phyloP scores from a whole-genome alignment of 495 filamentous ascomycete species.

The Lasiosphaeria hispida region DNA sequence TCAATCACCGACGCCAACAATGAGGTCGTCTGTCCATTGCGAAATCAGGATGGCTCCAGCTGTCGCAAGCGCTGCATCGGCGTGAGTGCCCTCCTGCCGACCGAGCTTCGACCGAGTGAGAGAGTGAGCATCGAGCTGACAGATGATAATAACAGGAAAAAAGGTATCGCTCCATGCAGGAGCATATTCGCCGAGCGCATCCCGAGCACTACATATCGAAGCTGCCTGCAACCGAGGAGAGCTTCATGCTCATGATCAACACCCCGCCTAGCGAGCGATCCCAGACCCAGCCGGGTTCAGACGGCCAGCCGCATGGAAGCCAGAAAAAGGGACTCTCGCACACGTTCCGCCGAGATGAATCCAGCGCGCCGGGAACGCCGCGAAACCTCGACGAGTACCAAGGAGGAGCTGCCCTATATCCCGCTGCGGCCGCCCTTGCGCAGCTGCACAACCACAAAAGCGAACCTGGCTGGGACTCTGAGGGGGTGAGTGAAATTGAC shows the following conservation, averaged over 20 bases:
- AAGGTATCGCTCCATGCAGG: constrained; percentile 98
- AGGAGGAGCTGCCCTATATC: constrained; percentile 56
- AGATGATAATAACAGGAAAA: constrained; percentile 66
- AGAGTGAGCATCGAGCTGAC: neutral
- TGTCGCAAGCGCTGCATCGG: constrained; percentile 97
- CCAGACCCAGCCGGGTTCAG: constrained; percentile 30
- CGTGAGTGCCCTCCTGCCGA: constrained; percentile 60
- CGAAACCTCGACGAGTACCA: constrained; percentile 72
- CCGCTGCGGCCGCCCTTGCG: constrained; percentile 80
- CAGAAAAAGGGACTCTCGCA: constrained; percentile 41
- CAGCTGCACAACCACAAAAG: constrained; percentile 78
- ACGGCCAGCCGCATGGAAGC: constrained; percentile 25
- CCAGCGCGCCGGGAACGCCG: constrained; percentile 69
- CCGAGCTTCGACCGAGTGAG: constrained; percentile 13
- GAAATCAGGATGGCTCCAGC: constrained; percentile 93
- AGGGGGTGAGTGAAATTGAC: constrained; percentile 58
- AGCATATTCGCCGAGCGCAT: constrained; percentile 97
- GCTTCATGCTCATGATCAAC: constrained; percentile 93
- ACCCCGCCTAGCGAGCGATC: constrained; percentile 80
- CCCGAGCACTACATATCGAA: constrained; percentile 98
- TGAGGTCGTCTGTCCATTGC: constrained; percentile 94
- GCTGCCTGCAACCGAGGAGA: constrained; percentile 97
- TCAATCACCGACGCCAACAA: constrained; percentile 88
- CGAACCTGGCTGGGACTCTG: constrained; percentile 80
- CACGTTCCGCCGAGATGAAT: constrained; percentile 59